Percentiles rank a stretch among this genome's conserved stretches.
These are phyloP conservation scores for Zychaea mexicana DNA, from an alignment of 371 early-diverging fungal species.

Conservation along the genomic window DNA sequence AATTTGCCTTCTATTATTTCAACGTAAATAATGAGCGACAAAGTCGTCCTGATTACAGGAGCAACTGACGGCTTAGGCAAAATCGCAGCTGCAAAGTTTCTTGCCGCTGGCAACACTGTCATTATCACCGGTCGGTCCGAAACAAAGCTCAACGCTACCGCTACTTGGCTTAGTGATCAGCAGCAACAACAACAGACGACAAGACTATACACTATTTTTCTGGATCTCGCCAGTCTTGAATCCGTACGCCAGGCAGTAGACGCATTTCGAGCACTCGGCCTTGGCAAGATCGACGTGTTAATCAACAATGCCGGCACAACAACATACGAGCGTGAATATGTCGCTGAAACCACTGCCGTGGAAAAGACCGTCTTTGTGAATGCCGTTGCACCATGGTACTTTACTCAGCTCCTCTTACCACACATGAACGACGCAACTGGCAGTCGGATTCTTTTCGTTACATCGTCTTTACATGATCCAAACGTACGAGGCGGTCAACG, in stretches of 20 bases:
- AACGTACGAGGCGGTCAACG: constrained; percentile 21
- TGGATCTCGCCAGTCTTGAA: constrained; percentile 29
- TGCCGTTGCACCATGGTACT: constrained; percentile 38
- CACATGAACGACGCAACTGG: constrained; percentile 17
- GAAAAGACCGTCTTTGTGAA: constrained; percentile 41
- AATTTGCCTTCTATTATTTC: too few relatives aligned
- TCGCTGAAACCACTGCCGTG: constrained; percentile 6
- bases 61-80: constrained; percentile 38
- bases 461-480: constrained; percentile 38
- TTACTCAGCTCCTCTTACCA: constrained; percentile 28
- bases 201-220: constrained; percentile 13
- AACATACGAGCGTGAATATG: constrained; percentile 9
- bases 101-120: constrained; percentile 32
- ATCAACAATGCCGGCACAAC: constrained; percentile 40
- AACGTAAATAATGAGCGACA: constrained; percentile 1
- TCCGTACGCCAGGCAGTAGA: constrained; percentile 27
- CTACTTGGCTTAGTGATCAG: background rate
- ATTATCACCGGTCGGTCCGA: constrained; percentile 39
- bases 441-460: constrained; percentile 34
- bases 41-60: constrained; percentile 42
- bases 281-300: constrained; percentile 9
- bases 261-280: constrained; percentile 13
- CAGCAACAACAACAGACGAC: background rate
- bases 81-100: constrained; percentile 27
- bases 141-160: constrained; percentile 5